A percentile compares a stretch with the other conserved stretches of the same genome.
Conservation (phyloP, 2,329 filamentous ascomycete genomes). For the Pseudogymnoascus sp. region DNA sequence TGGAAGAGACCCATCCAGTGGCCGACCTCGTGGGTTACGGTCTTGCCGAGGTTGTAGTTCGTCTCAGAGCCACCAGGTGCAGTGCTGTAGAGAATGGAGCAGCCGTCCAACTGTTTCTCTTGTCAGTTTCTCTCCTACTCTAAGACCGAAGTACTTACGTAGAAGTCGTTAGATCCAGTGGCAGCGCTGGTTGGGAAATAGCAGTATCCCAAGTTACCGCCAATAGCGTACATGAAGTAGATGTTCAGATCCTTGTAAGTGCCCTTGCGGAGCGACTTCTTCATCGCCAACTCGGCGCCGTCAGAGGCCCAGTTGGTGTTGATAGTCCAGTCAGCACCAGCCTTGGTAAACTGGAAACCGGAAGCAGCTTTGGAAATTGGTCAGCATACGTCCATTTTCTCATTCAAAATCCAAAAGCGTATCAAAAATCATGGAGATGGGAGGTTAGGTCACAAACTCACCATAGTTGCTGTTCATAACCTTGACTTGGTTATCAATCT, state of each 20-base stretch:
- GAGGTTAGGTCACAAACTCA: neutral
- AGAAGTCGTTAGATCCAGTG: conserved; percentile 29
- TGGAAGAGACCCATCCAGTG: conserved; percentile 43
- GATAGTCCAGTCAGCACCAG: conserved; percentile 26
- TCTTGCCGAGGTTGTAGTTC: conserved; percentile 32
- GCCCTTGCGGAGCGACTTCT: conserved; percentile 36
- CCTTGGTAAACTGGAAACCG: conserved; percentile 26
- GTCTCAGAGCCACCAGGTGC: conserved; percentile 32
- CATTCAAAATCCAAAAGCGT: neutral
- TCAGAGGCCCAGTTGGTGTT: conserved; percentile 29
- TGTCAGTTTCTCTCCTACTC: neutral
- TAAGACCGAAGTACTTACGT: conserved; percentile 14
- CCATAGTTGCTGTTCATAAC: conserved; percentile 17
- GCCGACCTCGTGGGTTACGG: conserved; percentile 37
- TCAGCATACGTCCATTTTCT: neutral
- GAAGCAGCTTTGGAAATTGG: conserved; percentile 21
- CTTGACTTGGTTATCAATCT: conserved; percentile 22
- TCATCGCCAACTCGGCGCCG: conserved; percentile 35
- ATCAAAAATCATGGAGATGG: no score
- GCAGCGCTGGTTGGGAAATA: conserved; percentile 20
- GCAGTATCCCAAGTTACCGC: conserved; percentile 22
- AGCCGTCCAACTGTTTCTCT: conserved; percentile 25
- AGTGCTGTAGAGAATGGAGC: conserved; percentile 31
- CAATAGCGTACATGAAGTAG: conserved; percentile 24
- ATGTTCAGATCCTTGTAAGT: conserved; percentile 27